Evolutionary conservation across 2,329 filamentous ascomycete genomes (phyloP).

Genomic region (Polychaeton citri): DNA sequence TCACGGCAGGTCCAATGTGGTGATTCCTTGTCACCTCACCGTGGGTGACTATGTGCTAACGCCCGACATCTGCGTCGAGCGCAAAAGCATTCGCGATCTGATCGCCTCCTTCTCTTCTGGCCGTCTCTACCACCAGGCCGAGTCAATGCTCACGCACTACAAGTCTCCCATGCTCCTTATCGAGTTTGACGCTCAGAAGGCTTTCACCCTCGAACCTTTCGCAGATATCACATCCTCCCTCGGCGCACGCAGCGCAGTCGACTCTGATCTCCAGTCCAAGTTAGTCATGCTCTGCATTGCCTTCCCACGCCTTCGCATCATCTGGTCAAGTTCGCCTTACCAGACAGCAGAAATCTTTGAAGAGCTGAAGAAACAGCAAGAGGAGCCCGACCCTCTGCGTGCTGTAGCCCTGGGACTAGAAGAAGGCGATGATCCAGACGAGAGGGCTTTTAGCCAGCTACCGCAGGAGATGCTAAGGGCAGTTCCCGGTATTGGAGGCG

Average conservation of each 20-base stretch:
- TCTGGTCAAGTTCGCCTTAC: slow-evolving; percentile 88
- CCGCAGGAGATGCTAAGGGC: slow-evolving; percentile 82
- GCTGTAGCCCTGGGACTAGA: slow-evolving; percentile 76
- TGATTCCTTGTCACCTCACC: slow-evolving; percentile 90
- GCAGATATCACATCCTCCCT: slow-evolving; percentile 44
- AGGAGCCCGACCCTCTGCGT: slow-evolving; percentile 78
- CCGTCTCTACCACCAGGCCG: slow-evolving; percentile 79
- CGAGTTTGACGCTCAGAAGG: slow-evolving; percentile 95
- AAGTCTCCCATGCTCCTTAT: slow-evolving; percentile 81
- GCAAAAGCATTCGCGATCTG: slow-evolving; percentile 83
- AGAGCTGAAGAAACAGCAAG: slow-evolving; percentile 75
- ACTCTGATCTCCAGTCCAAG: slow-evolving; percentile 77
- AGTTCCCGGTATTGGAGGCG: slow-evolving; percentile 65
- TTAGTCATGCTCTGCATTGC: slow-evolving; percentile 84
- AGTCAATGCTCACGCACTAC: slow-evolving; percentile 92
- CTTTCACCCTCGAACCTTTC: slow-evolving; percentile 68
- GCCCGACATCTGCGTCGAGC: slow-evolving; percentile 82
- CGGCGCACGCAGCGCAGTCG: slow-evolving; percentile 45
- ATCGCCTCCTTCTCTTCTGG: slow-evolving; percentile 88
- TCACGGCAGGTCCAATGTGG: slow-evolving; percentile 74
- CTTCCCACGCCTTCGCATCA: slow-evolving; percentile 77
- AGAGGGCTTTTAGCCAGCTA: slow-evolving; percentile 64
- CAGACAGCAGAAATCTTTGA: slow-evolving; percentile 97
- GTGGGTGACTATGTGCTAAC: slow-evolving; percentile 94
- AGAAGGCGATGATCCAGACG: slow-evolving; percentile 37